A percentile compares a stretch with the other conserved stretches of the same genome.
These are phyloP conservation scores for Didymella segeticola DNA, from an alignment of 2,329 filamentous ascomycete species.

Conservation along the genomic window DNA sequence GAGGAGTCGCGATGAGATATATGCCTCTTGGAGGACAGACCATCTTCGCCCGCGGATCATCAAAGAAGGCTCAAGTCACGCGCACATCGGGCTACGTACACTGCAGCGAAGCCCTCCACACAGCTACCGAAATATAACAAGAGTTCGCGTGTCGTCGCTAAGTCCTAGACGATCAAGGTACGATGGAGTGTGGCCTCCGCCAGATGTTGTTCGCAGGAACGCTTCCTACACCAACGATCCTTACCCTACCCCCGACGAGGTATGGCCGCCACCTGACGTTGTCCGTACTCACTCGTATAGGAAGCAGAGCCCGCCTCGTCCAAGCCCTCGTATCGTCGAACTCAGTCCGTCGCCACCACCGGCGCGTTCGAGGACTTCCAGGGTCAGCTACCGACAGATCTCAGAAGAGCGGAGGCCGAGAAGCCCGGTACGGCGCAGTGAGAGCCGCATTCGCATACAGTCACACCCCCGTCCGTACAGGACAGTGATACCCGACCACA, in stretches of 20 bases:
- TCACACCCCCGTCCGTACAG: conserved; percentile 35
- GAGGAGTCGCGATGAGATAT: conserved; percentile 29
- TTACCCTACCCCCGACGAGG: conserved; percentile 17
- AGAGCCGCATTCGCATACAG: conserved; percentile 32
- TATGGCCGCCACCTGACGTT: conserved; percentile 35
- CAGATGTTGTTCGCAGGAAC: conserved; percentile 24
- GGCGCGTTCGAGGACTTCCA: conserved; percentile 17
- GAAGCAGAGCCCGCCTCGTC: conserved; percentile 17
- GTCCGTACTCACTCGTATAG: conserved; percentile 33
- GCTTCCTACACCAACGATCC: conserved; percentile 2
- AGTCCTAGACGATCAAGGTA: conserved; percentile 32
- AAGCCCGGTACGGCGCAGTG: conserved; percentile 16
- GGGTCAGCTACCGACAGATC: conserved; percentile 22
- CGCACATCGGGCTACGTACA: conserved; percentile 32
- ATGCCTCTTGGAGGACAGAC: conserved; percentile 24
- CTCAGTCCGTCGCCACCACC: conserved; percentile 35
- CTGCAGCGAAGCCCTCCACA: conserved; percentile 29
- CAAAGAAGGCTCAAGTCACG: conserved; percentile 26
- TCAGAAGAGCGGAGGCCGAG: conserved; percentile 24
- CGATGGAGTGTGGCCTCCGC: conserved; percentile 25
- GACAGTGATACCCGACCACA: conserved; percentile 29
- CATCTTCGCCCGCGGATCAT: conserved; percentile 25
- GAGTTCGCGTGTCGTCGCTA: conserved; percentile 26
- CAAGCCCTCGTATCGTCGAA: conserved; percentile 31
- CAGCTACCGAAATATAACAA: conserved; percentile 14